Evolutionary conservation across 2,329 filamentous ascomycete species (phyloP).

Genomic region (Karstenula rhodostoma): DNA sequence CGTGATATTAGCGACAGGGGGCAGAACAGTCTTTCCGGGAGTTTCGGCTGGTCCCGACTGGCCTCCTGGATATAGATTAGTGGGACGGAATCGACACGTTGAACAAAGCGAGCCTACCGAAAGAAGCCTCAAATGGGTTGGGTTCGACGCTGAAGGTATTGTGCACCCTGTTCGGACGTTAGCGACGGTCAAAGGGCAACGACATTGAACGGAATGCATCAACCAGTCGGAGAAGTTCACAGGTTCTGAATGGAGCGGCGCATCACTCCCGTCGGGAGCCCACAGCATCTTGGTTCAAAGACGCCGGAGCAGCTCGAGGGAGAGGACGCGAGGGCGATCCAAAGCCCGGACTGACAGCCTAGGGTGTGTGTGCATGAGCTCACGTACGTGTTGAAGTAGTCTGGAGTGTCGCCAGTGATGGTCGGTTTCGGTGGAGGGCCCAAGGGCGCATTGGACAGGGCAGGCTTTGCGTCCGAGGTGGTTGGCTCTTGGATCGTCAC

Average conservation of each 20-base stretch:
- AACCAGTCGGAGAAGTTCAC: constrained; percentile 8
- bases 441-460: constrained; percentile 57
- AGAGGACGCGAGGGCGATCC: not conserved
- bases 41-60: constrained; percentile 69
- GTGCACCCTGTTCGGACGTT: constrained; percentile 39
- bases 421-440: constrained; percentile 57
- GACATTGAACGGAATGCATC: not conserved
- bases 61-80: not conserved
- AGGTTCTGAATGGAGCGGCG: constrained; percentile 2
- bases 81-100: not conserved
- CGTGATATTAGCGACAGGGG: constrained; percentile 87
- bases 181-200: constrained; percentile 2
- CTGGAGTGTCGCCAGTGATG: constrained; percentile 54
- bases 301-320: not conserved
- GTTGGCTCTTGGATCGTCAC: constrained; percentile 29
- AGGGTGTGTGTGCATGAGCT: constrained; percentile 14
- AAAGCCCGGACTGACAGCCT: not conserved
- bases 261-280: not conserved
- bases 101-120: constrained; percentile 58
- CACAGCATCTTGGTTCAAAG: not conserved
- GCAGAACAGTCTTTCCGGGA: constrained; percentile 76
- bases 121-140: constrained; percentile 97
- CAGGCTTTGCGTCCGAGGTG: constrained; percentile 39
- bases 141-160: constrained; percentile 77
- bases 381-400: constrained; percentile 58